Evolutionary conservation across 306 rosid genomes (phyloP), one percentile per base, ranked within the genome.

Genomic region (Citrullus amarus): DNA sequence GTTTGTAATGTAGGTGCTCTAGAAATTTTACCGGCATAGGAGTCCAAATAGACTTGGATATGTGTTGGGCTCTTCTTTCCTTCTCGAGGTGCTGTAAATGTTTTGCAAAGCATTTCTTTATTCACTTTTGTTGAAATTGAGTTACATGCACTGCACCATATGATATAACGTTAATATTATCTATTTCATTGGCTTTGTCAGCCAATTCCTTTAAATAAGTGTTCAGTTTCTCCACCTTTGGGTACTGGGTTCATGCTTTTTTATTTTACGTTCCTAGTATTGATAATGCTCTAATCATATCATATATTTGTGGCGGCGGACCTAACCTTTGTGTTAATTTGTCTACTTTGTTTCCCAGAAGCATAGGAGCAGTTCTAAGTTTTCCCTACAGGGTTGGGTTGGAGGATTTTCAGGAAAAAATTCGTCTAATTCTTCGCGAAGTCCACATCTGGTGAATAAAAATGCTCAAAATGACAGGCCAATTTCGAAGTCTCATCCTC

Each of bases 381-480:
- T 91, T 83, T 90, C 97, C 50, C 77, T 90, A 82, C 97, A 92
- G 84, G 86, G 93, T 82, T 92, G 95, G 93, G 93, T 87, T 82
- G 97, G 98, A 53, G 96, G 91, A 65, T 70, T 87, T 60, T 77
- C 93, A 0, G 98, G 89, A 36, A 88, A 91, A 83, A 87, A 80
- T 81, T 86, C 85, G 17, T 83, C 93, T 53, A 82, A 77, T 76
- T 82, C 85, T 81, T 55, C n/a, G 48, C 12, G 79, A 70, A 69
- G 81, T 77, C 91, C 83, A 80, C 77, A 81, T 51, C 75, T 85
- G 4, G 12, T 79, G 80, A 81, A 32, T 83, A 89, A 83, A 81
- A 83, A 75, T 66, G 70, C 36, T 55, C 85, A 14, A 43, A 84
- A 77, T 75, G 88, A 83, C 62, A 87, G 84, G 83, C 81, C 81